Base-by-base conservation (phyloP, 331 rosid genomes). In the Erythrophleum ivorense region DNA sequence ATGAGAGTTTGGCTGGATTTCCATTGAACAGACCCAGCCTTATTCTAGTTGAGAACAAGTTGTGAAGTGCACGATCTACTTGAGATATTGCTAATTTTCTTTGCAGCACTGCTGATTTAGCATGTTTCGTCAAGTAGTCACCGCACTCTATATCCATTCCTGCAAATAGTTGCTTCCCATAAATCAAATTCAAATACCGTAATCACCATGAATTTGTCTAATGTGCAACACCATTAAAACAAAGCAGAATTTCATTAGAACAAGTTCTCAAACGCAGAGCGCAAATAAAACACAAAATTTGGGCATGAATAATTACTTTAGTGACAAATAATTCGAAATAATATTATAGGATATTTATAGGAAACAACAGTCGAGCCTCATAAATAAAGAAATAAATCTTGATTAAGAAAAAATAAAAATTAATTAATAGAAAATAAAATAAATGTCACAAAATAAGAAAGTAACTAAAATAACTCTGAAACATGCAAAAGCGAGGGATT, bases 131-230 rank as follows among this genome's bases (percentile, higher is more conserved):
- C 78, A 93, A 45, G 89, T 90, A 91, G 8, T 73, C 33, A 33
- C 98, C 98, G 38, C 98, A 95, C 67, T 95, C 88, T 6, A 92
- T 84, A 41, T 95, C 98, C 97, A 91, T 95, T n/a, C 98, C 97
- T 92, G 92, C 49, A 60, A 53, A 33, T 63, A 12, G 43, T 52
- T 29, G 24, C 8, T 13, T 52, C 12, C 49, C 1, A 10, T 31
- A 4, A 38, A 16, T 55, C n/a, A 40, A 36, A 29, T 15, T 69
- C 82, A 5, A 13, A 66, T 50, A 40, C 1, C 52, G 45, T 6
- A 31, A 48, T n/a, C 38, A 65, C 53, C 29, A 16, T 0, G 3
- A 73, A 16, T 38, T 14, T 8, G 38, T 74, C 66, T 38, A 0
- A 55, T 74, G 11, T 54, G 5, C 50, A 10, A 52, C 24, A 33